Evolutionary conservation across 176 grass and related monocot species (phyloP).

Genomic region (Eleusine coracana): DNA sequence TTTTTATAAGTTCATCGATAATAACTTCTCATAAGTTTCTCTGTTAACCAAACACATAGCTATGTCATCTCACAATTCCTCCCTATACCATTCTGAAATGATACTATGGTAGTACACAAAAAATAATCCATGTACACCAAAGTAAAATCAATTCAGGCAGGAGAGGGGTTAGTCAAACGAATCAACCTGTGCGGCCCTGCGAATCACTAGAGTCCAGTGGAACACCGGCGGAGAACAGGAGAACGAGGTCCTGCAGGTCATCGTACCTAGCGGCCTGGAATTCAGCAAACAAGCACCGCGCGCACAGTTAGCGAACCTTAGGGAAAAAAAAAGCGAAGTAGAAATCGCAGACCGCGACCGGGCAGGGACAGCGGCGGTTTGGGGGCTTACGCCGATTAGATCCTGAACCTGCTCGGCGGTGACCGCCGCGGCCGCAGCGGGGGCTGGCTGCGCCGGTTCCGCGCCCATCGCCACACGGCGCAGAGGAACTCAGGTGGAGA

Average conservation of each 20-base stretch:
- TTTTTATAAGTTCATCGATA: background rate
- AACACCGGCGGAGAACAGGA: conserved; percentile 68
- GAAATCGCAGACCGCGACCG: background rate
- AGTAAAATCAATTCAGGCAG: background rate
- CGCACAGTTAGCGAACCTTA: background rate
- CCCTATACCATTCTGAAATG: background rate
- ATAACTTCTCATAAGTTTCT: background rate
- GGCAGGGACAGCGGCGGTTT: background rate
- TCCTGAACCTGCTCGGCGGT: conserved; percentile 54
- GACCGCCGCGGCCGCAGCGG: background rate
- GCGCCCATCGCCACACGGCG: conserved; percentile 34
- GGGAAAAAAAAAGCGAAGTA: background rate
- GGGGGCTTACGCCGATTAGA: conserved; percentile 52
- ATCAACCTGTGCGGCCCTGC: conserved; percentile 80
- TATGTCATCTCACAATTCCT: background rate
- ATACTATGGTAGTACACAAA: background rate
- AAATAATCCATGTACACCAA: background rate
- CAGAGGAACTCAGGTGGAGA: background rate
- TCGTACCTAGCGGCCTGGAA: conserved; percentile 89
- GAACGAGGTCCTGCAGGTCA: conserved; percentile 80
- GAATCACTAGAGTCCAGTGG: conserved; percentile 73
- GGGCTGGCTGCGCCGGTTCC: conserved; percentile 37
- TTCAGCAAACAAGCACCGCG: background rate
- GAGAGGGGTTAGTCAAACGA: conserved; percentile 16
- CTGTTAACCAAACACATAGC: background rate